A percentile compares a stretch with the other conserved stretches of the same genome.
phyloP scores from a whole-genome alignment of 176 grass and related monocot species.

The Oryza glumipatula region DNA sequence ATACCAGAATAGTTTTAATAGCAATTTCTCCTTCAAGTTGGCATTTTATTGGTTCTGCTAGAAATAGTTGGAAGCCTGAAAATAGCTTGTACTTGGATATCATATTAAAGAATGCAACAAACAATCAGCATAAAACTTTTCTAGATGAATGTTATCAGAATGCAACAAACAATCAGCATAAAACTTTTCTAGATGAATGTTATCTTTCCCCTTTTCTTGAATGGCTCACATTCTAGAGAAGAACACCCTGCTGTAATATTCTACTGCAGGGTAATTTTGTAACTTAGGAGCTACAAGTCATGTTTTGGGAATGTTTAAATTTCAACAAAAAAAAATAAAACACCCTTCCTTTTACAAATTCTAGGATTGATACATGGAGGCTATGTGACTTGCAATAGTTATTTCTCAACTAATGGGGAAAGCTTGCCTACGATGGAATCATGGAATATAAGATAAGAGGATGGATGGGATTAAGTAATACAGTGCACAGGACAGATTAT shows the following conservation, averaged over 20 bases:
- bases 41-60: constrained; percentile 9
- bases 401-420: neutral
- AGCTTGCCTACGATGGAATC: constrained; percentile 22
- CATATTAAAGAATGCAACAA: constrained; percentile 27
- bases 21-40: constrained; percentile 17
- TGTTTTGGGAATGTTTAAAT: constrained; percentile 7
- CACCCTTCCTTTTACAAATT: neutral
- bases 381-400: too few species aligned
- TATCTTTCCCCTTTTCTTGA: neutral
- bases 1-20: constrained; percentile 7
- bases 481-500: neutral
- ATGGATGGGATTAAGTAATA: constrained; percentile 15
- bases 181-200: constrained; percentile 21
- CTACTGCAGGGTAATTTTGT: constrained; percentile 17
- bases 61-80: constrained; percentile 32
- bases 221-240: constrained; percentile 25
- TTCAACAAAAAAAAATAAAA: constrained; percentile 29
- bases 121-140: constrained; percentile 27
- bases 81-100: constrained; percentile 18
- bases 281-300: neutral
- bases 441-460: constrained; percentile 20
- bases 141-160: constrained; percentile 28
- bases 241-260: constrained; percentile 25
- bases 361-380: neutral
- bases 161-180: constrained; percentile 22